Conservation (phyloP, 2,329 filamentous ascomycete species). For the Lachnellula willkommii region DNA sequence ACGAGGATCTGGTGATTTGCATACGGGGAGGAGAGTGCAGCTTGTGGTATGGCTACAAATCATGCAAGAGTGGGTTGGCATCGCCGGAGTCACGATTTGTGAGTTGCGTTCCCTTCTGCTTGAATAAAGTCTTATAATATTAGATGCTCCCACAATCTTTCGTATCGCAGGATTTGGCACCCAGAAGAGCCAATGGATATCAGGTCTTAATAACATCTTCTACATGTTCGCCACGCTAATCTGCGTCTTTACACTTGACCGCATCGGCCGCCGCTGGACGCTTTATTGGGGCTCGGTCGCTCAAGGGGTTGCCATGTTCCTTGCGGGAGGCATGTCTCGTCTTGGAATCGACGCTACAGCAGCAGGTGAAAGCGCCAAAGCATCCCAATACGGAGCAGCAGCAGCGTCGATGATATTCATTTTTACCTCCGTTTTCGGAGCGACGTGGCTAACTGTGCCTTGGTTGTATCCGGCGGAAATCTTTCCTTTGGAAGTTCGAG, state of each 20-base stretch:
- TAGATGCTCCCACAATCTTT: constrained; percentile 46
- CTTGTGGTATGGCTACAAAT: constrained; percentile 68
- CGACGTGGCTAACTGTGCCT: constrained; percentile 47
- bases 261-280: constrained; percentile 64
- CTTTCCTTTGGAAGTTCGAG: constrained; percentile 64
- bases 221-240: constrained; percentile 60
- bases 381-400: constrained; percentile 53
- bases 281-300: constrained; percentile 62
- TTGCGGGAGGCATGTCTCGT: constrained; percentile 58
- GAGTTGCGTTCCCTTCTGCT: constrained; percentile 9
- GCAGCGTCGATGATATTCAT: constrained; percentile 68
- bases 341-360: constrained; percentile 43
- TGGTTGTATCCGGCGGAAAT: constrained; percentile 69
- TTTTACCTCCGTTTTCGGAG: constrained; percentile 58
- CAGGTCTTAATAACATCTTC: constrained; percentile 51
- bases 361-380: constrained; percentile 40
- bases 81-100: constrained; percentile 62
- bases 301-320: constrained; percentile 62
- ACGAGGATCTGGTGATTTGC: constrained; percentile 58
- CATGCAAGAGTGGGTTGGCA: constrained; percentile 65
- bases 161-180: constrained; percentile 61
- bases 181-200: constrained; percentile 58
- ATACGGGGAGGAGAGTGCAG: constrained; percentile 62
- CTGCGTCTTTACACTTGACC: constrained; percentile 64
- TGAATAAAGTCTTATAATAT: background rate